These are phyloP conservation scores for Yamadazyma spencermartinsiae DNA, from an alignment of 1,139 yeast species.

Conservation along the genomic window DNA sequence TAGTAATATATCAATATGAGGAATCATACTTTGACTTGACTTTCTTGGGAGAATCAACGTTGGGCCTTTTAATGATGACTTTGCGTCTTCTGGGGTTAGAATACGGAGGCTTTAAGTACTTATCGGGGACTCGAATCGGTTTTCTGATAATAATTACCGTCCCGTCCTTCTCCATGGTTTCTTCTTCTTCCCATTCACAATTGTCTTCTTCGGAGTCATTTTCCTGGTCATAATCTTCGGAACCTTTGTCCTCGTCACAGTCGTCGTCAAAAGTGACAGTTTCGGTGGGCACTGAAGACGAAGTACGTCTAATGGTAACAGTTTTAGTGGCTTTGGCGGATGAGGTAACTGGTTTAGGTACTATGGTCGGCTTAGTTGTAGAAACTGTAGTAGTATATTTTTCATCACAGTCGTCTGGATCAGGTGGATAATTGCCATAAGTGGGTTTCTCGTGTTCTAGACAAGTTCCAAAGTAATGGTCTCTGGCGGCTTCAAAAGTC, in stretches of 20 bases:
- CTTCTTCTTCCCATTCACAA: conserved; percentile 29
- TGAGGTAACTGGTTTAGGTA: too few relatives aligned
- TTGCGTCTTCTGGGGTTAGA: conserved; percentile 16
- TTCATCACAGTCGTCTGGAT: conserved; percentile 2
- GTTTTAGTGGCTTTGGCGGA: not conserved
- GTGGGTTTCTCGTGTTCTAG: conserved; percentile 35
- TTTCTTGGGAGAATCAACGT: not conserved
- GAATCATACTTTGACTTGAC: conserved; percentile 1
- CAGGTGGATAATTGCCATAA: conserved; percentile 15
- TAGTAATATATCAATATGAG: not conserved
- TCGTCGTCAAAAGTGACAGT: conserved; percentile 3
- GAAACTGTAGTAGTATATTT: too few relatives aligned
- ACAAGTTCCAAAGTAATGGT: conserved; percentile 57
- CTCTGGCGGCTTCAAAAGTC: conserved; percentile 48
- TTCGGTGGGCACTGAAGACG: conserved; percentile 1
- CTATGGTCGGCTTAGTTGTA: too few relatives aligned
- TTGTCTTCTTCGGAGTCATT: conserved; percentile 15
- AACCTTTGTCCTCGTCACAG: conserved; percentile 10
- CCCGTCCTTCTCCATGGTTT: conserved; percentile 22
- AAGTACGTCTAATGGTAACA: not conserved
- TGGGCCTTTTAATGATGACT: conserved; percentile 16
- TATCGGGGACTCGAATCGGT: conserved; percentile 23
- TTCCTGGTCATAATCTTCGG: conserved; percentile 11
- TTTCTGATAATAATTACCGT: conserved; percentile 21
- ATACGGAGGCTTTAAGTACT: conserved; percentile 16